These are phyloP conservation scores for Penicillium glabrum DNA, from an alignment of 2,329 filamentous ascomycete genomes.

Conservation along the genomic window DNA sequence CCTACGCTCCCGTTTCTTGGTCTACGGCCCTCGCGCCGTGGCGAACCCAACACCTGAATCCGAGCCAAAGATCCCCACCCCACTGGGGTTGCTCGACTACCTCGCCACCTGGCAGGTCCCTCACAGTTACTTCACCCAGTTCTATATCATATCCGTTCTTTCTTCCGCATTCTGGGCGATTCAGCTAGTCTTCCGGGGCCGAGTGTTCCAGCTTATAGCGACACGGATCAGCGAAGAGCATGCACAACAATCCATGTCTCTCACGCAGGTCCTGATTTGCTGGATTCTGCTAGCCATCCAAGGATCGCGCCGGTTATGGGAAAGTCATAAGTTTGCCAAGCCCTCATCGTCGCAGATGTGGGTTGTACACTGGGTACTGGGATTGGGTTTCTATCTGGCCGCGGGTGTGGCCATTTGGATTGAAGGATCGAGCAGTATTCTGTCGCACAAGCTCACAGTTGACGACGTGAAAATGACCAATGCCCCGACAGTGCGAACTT, in stretches of 20 bases:
- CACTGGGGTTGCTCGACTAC: slow-evolving; percentile 46
- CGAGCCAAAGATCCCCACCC: slow-evolving; percentile 5
- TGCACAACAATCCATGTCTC: slow-evolving; percentile 52
- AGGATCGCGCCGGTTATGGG: slow-evolving; percentile 71
- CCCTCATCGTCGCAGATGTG: slow-evolving; percentile 78
- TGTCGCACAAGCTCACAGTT: slow-evolving; percentile 21
- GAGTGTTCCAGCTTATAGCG: slow-evolving; percentile 52
- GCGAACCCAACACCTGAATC: slow-evolving; percentile 14
- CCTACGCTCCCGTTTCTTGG: slow-evolving; percentile 57
- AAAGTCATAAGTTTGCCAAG: slow-evolving; percentile 66
- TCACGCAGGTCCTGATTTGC: slow-evolving; percentile 62
- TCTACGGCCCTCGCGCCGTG: slow-evolving; percentile 58
- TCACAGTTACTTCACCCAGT: slow-evolving; percentile 86
- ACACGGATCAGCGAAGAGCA: slow-evolving; percentile 39
- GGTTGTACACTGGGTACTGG: slow-evolving; percentile 78
- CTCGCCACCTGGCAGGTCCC: slow-evolving; percentile 65
- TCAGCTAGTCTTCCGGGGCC: slow-evolving; percentile 60
- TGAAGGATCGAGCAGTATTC: slow-evolving; percentile 65
- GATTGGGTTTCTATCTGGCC: slow-evolving; percentile 71
- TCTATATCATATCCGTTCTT: slow-evolving; percentile 72
- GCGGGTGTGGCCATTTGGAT: slow-evolving; percentile 80
- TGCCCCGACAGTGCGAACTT: slow-evolving; percentile 51
- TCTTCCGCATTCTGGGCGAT: slow-evolving; percentile 73
- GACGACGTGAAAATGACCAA: slow-evolving; percentile 39
- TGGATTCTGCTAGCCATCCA: slow-evolving; percentile 77